These are phyloP conservation scores for Rhizophora mangle DNA, from an alignment of 345 rosid species.

Conservation along the genomic window DNA sequence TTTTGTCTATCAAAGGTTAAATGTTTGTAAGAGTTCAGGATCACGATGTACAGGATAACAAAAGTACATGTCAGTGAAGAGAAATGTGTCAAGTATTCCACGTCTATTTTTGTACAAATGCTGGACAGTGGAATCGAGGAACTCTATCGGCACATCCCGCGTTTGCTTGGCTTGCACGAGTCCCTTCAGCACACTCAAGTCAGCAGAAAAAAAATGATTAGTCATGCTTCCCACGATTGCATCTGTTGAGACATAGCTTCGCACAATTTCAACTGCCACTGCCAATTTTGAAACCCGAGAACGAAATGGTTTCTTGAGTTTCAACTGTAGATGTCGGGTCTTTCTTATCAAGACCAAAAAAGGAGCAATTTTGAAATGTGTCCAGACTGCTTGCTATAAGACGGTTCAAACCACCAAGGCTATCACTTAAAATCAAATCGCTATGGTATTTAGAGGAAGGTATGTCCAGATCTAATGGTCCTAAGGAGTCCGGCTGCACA, in stretches of 20 bases:
- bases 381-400: constrained; percentile 91
- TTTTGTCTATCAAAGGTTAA: too few relatives aligned
- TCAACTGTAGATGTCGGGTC: constrained; percentile 57
- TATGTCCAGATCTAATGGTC: constrained; percentile 69
- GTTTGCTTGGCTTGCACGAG: constrained; percentile 9
- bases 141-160: constrained; percentile 6
- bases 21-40: neutral
- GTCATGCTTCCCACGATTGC: constrained; percentile 6
- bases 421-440: constrained; percentile 62
- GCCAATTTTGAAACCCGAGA: constrained; percentile 42
- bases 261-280: constrained; percentile 29
- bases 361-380: constrained; percentile 69
- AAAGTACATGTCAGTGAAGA: neutral
- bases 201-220: constrained; percentile 19
- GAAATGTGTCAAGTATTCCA: neutral
- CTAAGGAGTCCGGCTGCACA: constrained; percentile 88
- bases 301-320: constrained; percentile 42
- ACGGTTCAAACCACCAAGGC: constrained; percentile 82
- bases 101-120: constrained; percentile 27
- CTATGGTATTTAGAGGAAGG: constrained; percentile 59
- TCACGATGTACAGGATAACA: neutral
- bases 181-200: constrained; percentile 17
- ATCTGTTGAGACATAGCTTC: neutral
- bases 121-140: constrained; percentile 14
- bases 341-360: constrained; percentile 38